Evolutionary conservation across 2,329 filamentous ascomycete species (phyloP), one percentile per base, ranked within the genome.

Genomic region (Verticillium longisporum): DNA sequence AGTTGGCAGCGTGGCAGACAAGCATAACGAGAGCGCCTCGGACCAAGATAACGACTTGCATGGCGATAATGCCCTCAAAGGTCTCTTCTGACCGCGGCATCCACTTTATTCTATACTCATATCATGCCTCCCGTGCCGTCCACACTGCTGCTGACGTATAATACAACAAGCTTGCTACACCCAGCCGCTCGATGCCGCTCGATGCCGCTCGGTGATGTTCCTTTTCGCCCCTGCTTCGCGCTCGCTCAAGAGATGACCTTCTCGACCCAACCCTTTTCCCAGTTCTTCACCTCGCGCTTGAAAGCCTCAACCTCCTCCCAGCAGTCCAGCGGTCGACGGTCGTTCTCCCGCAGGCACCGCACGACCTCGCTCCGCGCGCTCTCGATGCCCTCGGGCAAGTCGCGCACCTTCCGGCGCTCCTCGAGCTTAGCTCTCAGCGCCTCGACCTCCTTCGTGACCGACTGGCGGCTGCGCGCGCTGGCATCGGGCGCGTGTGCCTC

Each of bases 231-330:
- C 34, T 36, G 34, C 34, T 31, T 31, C 26, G 26, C 26, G 26
- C 26, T 9, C 34, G 34, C 34, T 72, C 66, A 82, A 66, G 77
- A 76, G 61, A 91, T 83, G 61, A 96, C 87, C 78, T 88, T 91
- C 72, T 96, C 89, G 38, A 97, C 91, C 86, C 96, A 98, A 32
- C 82, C 82, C 77, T 86, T 88, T 84, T 97, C 94, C 76, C 97
- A 75, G 78, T 86, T 87, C 68, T 90, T 86, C 58, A 98, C 93
- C 81, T 96, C 91, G 69, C 84, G 83, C 85, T 93, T 96, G 76
- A 98, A 98, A 21, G 81, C 82, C 78, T 96, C 89, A 31, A 97
- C 92, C 83, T 97, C 92, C 76, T 88, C 84, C 90, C 91, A 97
- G 83, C 94, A 98, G 80, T 97, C 91, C 72, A 97, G 80, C 73